Conservation (phyloP, 306 rosid species). For the Vigna trinervia region DNA sequence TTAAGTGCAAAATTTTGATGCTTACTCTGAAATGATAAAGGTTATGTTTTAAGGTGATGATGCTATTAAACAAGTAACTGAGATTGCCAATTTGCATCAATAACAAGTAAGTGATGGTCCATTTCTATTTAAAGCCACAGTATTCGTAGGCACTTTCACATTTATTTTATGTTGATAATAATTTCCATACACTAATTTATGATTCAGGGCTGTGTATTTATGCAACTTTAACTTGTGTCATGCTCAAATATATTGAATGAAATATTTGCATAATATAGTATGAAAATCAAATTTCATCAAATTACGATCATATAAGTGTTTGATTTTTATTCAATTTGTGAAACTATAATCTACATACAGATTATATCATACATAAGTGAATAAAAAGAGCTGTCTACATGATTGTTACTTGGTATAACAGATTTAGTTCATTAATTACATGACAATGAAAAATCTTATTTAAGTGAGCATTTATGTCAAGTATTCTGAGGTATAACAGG, state of each 20-base stretch:
- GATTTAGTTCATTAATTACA: too few species aligned
- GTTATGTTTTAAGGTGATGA: background rate
- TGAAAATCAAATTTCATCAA: too few species aligned
- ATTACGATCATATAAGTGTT: too few species aligned
- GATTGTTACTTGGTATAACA: too few species aligned
- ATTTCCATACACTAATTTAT: background rate
- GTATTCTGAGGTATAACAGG: too few species aligned
- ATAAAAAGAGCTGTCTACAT: too few species aligned
- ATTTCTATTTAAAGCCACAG: background rate
- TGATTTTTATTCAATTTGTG: too few species aligned
- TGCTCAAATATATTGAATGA: too few species aligned
- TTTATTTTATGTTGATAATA: background rate
- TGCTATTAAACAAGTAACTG: background rate
- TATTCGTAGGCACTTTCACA: background rate
- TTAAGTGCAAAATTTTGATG: constrained; percentile 15
- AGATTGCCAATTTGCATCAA: background rate
- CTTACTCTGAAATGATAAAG: constrained; percentile 8
- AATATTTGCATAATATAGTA: background rate
- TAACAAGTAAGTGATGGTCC: background rate
- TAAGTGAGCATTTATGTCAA: too few species aligned
- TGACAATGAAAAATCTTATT: too few species aligned
- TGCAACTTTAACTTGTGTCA: background rate
- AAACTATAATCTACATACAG: too few species aligned
- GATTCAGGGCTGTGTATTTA: background rate
- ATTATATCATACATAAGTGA: too few species aligned